phyloP scores from a whole-genome alignment of 2,329 filamentous ascomycete genomes.

The Xylariales sp. region DNA sequence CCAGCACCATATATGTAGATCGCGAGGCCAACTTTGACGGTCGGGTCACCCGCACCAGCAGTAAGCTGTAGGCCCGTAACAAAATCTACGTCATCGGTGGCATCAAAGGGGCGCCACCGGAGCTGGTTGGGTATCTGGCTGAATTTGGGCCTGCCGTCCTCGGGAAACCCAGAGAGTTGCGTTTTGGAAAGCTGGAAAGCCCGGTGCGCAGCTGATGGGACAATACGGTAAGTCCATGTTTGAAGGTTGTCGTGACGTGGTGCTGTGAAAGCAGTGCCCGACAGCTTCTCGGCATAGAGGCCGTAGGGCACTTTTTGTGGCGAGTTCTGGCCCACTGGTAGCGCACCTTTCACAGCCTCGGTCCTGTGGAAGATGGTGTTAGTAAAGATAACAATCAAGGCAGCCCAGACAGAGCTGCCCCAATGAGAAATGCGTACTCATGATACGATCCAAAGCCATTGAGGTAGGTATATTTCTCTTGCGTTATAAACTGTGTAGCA shows the following conservation, averaged over 20 bases:
- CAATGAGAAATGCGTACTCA: too few relatives aligned
- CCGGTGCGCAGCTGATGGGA: conserved; percentile 59
- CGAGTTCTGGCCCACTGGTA: conserved; percentile 74
- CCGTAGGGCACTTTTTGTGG: conserved; percentile 76
- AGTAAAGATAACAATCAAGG: too few relatives aligned
- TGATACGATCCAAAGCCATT: conserved; percentile 67
- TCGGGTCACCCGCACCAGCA: conserved; percentile 75
- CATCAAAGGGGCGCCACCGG: conserved; percentile 72
- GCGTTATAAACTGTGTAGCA: conserved; percentile 26
- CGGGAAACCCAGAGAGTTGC: conserved; percentile 14
- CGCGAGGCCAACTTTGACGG: conserved; percentile 72
- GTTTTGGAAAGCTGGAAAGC: conserved; percentile 46
- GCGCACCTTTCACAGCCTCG: conserved; percentile 69
- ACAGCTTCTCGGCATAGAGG: conserved; percentile 78
- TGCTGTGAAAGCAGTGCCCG: conserved; percentile 67
- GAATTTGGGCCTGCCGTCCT: conserved; percentile 56
- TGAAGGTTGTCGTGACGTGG: conserved; percentile 66
- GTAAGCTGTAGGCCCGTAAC: conserved; percentile 57
- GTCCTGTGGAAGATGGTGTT: too few relatives aligned
- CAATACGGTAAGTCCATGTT: conserved; percentile 68
- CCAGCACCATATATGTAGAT: conserved; percentile 79
- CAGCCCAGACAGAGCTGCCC: too few relatives aligned
- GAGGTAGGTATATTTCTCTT: conserved; percentile 55
- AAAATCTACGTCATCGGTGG: conserved; percentile 53
- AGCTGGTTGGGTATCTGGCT: conserved; percentile 79